Evolutionary conservation across 192 early-diverging fungal species (phyloP), one percentile per base, ranked within the genome.

Genomic region (Diversispora epigaea): DNA sequence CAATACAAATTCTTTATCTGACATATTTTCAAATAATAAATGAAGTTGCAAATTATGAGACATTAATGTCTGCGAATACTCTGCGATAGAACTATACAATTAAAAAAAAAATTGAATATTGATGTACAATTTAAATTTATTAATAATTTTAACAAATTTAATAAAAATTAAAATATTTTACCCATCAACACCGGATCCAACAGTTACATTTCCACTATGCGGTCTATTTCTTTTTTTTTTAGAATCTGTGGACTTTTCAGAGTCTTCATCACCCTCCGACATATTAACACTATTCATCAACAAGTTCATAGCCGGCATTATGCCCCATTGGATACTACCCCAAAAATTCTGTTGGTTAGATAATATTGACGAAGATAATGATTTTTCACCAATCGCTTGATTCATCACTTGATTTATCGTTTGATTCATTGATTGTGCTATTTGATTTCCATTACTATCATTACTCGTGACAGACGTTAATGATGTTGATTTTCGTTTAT

Each of bases 1-100:
- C 40, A 82, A 17, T 15, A 81, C 82, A 17, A 77, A 57, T 77
- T 82, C 81, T 6, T 17, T 49, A 1, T 25, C 19, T 25, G 75
- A 56, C 10, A 75, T 76, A 44, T 69, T 50, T 14, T 41, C 43
- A 61, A 80, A 79, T 17, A 75, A 62, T 17, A 68, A 69, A 11
- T 78, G 60, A 25, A 82, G 21, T 63, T 82, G 46, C 0, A 25
- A 12, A 49, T 68, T 68, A 52, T 68, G 67, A 4, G 49, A 50
- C 8, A 68, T 14, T 47, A 68, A 68, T 14, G 19, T 52, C 12
- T 68, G 67, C 15, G 67, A 14, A 50, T 68, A 68, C 22, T 68
- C 47, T 21, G 22, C 21, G 10, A 68, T 68, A 32, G 67, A 50
- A 2, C 58, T 61, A 61, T 32, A 19, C 12, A 61, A 14, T 11